Evolutionary conservation across 1,284 basidiomycete genomes (phyloP).

Genomic region (Moesziomyces aphidis): DNA sequence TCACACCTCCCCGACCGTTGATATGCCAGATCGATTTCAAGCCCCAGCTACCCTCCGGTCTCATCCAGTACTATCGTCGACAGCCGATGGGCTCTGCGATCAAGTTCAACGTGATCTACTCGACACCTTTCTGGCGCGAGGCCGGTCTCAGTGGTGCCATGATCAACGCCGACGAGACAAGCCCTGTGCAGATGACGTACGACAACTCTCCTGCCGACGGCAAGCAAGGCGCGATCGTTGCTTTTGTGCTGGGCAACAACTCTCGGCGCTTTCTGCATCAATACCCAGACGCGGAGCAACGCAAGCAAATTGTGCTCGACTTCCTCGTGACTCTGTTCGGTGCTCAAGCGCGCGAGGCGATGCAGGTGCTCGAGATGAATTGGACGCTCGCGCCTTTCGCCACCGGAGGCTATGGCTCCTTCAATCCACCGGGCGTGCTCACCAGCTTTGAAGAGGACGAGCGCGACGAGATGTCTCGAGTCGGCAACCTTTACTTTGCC

Average conservation of each 20-base stretch:
- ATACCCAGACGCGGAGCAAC: conserved; percentile 15
- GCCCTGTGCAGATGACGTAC: conserved; percentile 43
- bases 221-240: conserved; percentile 29
- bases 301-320: conserved; percentile 23
- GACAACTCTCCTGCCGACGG: conserved; percentile 45
- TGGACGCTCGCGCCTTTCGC: conserved; percentile 38
- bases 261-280: conserved; percentile 34
- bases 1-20: conserved; percentile 33
- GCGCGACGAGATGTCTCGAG: conserved; percentile 29
- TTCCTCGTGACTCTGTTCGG: conserved; percentile 29
- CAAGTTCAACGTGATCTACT: conserved; percentile 46
- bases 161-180: conserved; percentile 40
- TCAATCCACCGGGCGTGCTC: conserved; percentile 40
- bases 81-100: conserved; percentile 48
- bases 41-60: conserved; percentile 31
- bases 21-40: conserved; percentile 45
- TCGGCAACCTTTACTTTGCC: conserved; percentile 38
- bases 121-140: conserved; percentile 42
- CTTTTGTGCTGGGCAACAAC: conserved; percentile 44
- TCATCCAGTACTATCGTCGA: conserved; percentile 45
- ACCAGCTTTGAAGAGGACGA: conserved; percentile 39
- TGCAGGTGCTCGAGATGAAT: conserved; percentile 35
- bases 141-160: conserved; percentile 34
- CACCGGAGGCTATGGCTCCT: conserved; percentile 41
- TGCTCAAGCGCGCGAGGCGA: conserved; percentile 17